Base-by-base conservation (phyloP, 305 asterid genomes). In the Nicotiana rustica region DNA sequence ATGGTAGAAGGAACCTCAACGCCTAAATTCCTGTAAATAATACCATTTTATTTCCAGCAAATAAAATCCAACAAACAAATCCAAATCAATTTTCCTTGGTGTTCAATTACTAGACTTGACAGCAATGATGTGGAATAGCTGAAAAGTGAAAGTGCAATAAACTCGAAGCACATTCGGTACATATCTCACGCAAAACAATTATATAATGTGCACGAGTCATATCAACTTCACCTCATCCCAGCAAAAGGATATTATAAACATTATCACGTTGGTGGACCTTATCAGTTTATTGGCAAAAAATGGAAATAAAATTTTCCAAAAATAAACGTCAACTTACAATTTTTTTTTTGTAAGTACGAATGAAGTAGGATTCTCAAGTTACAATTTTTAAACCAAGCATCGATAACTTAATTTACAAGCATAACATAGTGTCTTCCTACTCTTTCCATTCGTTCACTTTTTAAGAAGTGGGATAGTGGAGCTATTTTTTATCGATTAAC, bases 11-110 rank as follows among this genome's bases (percentile, higher is more conserved):
- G 92, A 87, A 79, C 90, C 82, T 91, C 89, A 61, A 79, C 86
- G 76, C 89, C 84, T 64, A 98, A 91, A 87, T 88, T 87, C 99
- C 99, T 96, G 90, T 83, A 85, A 85, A 33, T 66, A 55, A 69
- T 52, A 81, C 66, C 66, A 67, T 69, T 78, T 85, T 70, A 82
- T 78, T 83, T 75, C 49, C 52, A 81, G 77, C 77, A 60, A 81
- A 85, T 77, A 55, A 73, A 80, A 52, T 47, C 61, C 29, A 67
- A 68, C 44, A 60, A 36, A 19, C 29, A 79, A 38, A 15, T 44
- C 31, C 25, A 61, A 61, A 61, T 44, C 73, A 59, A 18, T 7
- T 1, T 8, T 60, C 10, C 49, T 59, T 61, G 19, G 4, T 25
- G 62, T 61, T 14, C 29, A 49, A 14, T 33, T 73, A 49, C 64